These are phyloP conservation scores for Paspalum vaginatum DNA, from an alignment of 176 grass and related monocot genomes.

Conservation along the genomic window DNA sequence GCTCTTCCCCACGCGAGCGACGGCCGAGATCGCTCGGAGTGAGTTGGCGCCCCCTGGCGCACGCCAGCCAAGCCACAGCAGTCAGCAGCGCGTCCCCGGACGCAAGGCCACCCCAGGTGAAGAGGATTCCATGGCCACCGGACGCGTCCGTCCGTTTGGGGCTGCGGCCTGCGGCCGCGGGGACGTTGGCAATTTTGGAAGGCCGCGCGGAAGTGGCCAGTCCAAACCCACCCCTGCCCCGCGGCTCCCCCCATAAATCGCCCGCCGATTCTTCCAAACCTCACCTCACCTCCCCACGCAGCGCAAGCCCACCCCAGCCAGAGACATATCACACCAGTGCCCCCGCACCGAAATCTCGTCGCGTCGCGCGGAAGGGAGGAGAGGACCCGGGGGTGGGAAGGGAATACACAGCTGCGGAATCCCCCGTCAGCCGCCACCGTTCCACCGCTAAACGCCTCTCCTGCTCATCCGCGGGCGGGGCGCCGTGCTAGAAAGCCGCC, in stretches of 20 bases:
- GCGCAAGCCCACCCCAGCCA: background rate
- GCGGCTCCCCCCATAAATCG: conserved; percentile 25
- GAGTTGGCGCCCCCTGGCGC: conserved; percentile 13
- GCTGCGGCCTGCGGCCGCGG: background rate
- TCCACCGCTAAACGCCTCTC: conserved; percentile 2
- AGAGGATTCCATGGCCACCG: conserved; percentile 23
- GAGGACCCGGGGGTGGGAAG: background rate
- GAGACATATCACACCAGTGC: background rate
- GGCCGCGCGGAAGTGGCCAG: conserved; percentile 38
- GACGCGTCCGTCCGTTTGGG: conserved; percentile 28
- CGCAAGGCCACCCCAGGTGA: conserved; percentile 16
- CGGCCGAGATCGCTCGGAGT: conserved; percentile 17
- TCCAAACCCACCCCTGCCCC: conserved; percentile 5
- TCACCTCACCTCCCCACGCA: background rate
- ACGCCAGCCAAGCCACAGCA: background rate
- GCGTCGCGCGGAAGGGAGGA: conserved; percentile 27
- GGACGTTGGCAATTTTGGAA: conserved; percentile 29
- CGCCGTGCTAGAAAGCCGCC: background rate
- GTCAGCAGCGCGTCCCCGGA: conserved; percentile 27
- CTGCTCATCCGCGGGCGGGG: background rate
- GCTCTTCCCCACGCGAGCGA: background rate
- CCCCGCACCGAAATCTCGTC: conserved; percentile 33
- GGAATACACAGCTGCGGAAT: conserved; percentile 23
- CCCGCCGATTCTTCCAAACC: conserved; percentile 38
- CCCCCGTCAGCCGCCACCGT: conserved; percentile 33